Base-by-base conservation (phyloP, 2,329 filamentous ascomycete genomes). In the Zymoseptoria brevis region DNA sequence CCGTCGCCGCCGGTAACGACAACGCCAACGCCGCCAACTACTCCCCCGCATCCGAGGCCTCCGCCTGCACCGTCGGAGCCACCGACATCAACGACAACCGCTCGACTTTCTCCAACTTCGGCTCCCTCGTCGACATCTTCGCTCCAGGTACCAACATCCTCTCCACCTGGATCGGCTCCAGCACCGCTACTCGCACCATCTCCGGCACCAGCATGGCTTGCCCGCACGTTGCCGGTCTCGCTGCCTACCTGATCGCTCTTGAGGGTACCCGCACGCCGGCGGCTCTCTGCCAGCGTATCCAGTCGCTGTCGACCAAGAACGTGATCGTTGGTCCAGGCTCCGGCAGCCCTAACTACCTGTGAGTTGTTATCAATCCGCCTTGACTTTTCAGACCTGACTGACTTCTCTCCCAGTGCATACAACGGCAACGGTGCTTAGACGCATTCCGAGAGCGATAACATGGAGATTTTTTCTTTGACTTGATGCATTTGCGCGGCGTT, bases 131-230 rank as follows among this genome's bases (percentile, higher is more conserved):
- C 50, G 73, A 75, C 50, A 71, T 77, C 56, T 75, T 73, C 53
- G 75, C 74, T n/a, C 81, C 82, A 2, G 82, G 82, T 45, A 74
- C 78, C 63, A 64, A 77, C 62, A 78, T 84, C 57, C 70, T 79
- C 16, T 80, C 77, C 35, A 68, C 80, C 8, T 82, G 77, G 76
- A 77, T 75, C 60, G 77, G 75, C 16, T 74, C 73, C 50, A 72
- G 71, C 62, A 76, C 73, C 49, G 75, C 76, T 51, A 76, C 79
- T 65, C 78, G 80, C 67, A 75, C 74, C 60, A 75, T 80, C 52
- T 75, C 72, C 49, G 79, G 79, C n/a, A 80, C 78, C 4, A 77
- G 70, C 26, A 76, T 77, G 81, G 77, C 62, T 24, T 63, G 56
- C 50, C 60, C 61, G 61, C 64, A 57, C 62, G 67, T 63, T 59